Base-by-base conservation (phyloP, 345 rosid genomes). In the Syzygium grande region DNA sequence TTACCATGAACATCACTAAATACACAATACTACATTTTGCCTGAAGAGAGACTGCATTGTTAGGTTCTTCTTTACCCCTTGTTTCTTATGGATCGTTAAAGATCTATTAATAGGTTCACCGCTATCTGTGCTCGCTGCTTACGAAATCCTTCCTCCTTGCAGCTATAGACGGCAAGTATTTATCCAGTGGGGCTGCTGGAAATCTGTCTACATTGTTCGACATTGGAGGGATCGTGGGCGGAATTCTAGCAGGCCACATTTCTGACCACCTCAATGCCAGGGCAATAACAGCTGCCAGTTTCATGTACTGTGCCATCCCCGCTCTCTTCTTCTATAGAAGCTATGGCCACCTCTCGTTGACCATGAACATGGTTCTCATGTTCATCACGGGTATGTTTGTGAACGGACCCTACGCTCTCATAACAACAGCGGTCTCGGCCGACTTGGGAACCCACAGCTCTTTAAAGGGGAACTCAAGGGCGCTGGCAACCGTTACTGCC, bases 361-460 rank as follows among this genome's bases (percentile, higher is more conserved):
- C 87, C 51, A 53, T 94, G 52, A 98, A 98, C 91, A 89, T 94
- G 7, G 91, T 68, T 7, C 94, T 98, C 59, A 96, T 94, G 98
- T 92, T 98, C 91, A 58, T 96, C 84, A 94, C 98, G 7, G 99
- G 99, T 15, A 92, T 94, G 94, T 93, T 98, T 86, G 99, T 98
- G 63, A 98, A 98, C 6, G 99, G 98, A 4, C 99, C 99, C 11
- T 98, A 94, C 77, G 98, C 99, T 63, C 93, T 98, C 61, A 98
- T 98, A 89, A 96, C 99, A 30, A 96, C 99, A 12, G 99, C 99
- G 2, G 99, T 98, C 77, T 96, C 99, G 2, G 95, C 99, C 3
- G 99, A 98, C 85, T 88, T 98, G 46, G 99, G 99, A 85, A 98
- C 99, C n/a, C 99, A 96, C 88, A 94, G 97, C 86, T 96, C 99